Conservation (phyloP, 169 alveolate species). For the Plasmodium chabaudi region DNA sequence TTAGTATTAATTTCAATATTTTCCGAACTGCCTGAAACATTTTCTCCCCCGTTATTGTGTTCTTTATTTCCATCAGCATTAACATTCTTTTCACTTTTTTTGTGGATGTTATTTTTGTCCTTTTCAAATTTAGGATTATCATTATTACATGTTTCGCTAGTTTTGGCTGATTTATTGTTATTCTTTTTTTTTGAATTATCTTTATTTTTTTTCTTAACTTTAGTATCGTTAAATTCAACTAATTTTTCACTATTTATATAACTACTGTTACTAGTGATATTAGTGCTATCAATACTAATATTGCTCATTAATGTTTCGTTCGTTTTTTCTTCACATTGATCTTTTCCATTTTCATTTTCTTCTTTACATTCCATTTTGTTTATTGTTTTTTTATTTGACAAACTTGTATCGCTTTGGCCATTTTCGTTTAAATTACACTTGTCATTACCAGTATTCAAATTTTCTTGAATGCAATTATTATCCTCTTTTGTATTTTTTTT, state of each 20-base stretch:
- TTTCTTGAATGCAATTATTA: neutral
- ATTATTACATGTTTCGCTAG: neutral
- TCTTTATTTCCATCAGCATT: conserved; percentile 13
- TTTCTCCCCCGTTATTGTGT: conserved; percentile 20
- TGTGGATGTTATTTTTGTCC: conserved; percentile 21
- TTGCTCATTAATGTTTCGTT: neutral
- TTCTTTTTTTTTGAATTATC: conserved; percentile 22
- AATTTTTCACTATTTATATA: conserved; percentile 2
- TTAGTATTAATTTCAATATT: conserved; percentile 17
- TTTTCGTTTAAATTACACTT: neutral
- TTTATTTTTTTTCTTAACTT: conserved; percentile 34
- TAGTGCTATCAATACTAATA: neutral
- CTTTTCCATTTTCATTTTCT: neutral
- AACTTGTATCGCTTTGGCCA: neutral
- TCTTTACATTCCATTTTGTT: conserved; percentile 5
- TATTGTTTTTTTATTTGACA: conserved; percentile 21
- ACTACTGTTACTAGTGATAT: neutral
- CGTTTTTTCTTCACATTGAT: neutral
- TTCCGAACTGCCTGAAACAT: neutral
- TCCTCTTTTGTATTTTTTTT: conserved; percentile 18
- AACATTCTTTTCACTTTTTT: conserved; percentile 29
- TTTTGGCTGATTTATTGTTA: conserved; percentile 22
- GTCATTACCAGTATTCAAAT: neutral
- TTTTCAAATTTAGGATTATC: conserved; percentile 9
- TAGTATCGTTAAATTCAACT: conserved; percentile 4